A percentile compares a stretch with the other conserved stretches of the same genome.
Evolutionary conservation across 129 eudicot species (phyloP).

Genomic region (Kitagawia praeruptora): DNA sequence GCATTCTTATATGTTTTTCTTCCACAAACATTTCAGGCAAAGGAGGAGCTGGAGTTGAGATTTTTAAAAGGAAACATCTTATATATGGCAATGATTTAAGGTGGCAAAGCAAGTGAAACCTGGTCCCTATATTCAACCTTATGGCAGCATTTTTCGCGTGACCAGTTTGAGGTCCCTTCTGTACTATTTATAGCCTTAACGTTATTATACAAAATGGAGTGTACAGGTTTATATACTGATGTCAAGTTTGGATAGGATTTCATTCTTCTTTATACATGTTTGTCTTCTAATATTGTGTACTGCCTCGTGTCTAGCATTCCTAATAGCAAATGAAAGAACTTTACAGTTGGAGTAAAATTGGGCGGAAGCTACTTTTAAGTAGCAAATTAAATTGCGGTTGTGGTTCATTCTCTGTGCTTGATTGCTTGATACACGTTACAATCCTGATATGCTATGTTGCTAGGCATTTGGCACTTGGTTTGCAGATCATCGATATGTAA

Average conservation of each 20-base stretch:
- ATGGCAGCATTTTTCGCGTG: conserved; percentile 12
- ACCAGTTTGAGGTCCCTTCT: conserved; percentile 28
- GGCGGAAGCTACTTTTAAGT: not conserved
- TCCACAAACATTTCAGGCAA: conserved; percentile 64
- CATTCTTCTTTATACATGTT: not conserved
- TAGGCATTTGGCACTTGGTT: not conserved
- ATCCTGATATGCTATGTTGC: not conserved
- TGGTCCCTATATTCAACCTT: conserved; percentile 8
- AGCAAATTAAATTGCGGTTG: not conserved
- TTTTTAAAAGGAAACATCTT: conserved; percentile 12
- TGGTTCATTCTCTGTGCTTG: not conserved
- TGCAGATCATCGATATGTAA: not conserved
- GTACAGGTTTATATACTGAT: conserved; percentile 19
- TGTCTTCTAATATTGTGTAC: not conserved
- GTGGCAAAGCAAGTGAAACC: conserved; percentile 14
- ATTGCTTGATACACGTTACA: not conserved
- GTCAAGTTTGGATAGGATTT: not conserved
- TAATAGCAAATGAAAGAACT: not conserved
- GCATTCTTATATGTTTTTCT: conserved; percentile 28
- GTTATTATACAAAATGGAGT: conserved; percentile 17
- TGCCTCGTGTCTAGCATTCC: not conserved
- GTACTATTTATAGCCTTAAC: conserved; percentile 12
- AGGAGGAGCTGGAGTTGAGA: conserved; percentile 78
- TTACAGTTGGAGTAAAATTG: not conserved
- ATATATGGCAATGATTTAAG: conserved; percentile 12